Base-by-base conservation (phyloP, 208 protist genomes). In the Trypanosoma avium region DNA sequence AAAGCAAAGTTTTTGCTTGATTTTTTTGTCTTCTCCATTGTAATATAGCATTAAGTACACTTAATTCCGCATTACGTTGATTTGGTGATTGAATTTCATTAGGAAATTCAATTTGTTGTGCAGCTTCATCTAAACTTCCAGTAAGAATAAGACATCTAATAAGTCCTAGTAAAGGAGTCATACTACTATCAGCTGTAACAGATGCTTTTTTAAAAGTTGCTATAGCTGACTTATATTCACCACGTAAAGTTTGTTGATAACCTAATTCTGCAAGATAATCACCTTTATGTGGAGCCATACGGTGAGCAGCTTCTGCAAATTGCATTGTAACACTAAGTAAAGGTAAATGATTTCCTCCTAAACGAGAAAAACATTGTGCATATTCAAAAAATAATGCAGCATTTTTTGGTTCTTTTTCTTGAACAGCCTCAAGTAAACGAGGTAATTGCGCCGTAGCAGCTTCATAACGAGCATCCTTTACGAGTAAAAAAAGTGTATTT, bases 241-340 rank as follows among this genome's bases (percentile, higher is more conserved):
- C 90, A 12, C 77, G 80, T 40, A 84, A 81, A 10, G 91, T 55
- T 38, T 90, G 75, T 66, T 94, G 79, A 65, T 85, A 88, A 29
- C 79, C 94, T 22, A 93, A 61, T 56, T 95, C 87, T 35, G 82
- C 78, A 26, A 92, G 70, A 70, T 92, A 92, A n/a, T 96, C 86
- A 30, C 86, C 84, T 30, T 78, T 86, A 42, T 75, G 77, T 43
- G 75, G 48, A 8, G 80, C 75, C 40, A 95, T 66, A 36, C 57
- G 53, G 48, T 67, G 74, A 29, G 91, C 90, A 30, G 71, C 50
- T 45, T 93, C 88, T 4, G 86, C 73, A 61, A 97, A 85, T 55
- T 83, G 66, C 33, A 69, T 67, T 0, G 86, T 94, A 35, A 86
- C 66, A 63, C 68, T 74, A 12, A 97, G 66, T 15, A 97, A 58